Evolutionary conservation across 352 stramenopile species (phyloP).

Genomic region (Phytopythium montanum): DNA sequence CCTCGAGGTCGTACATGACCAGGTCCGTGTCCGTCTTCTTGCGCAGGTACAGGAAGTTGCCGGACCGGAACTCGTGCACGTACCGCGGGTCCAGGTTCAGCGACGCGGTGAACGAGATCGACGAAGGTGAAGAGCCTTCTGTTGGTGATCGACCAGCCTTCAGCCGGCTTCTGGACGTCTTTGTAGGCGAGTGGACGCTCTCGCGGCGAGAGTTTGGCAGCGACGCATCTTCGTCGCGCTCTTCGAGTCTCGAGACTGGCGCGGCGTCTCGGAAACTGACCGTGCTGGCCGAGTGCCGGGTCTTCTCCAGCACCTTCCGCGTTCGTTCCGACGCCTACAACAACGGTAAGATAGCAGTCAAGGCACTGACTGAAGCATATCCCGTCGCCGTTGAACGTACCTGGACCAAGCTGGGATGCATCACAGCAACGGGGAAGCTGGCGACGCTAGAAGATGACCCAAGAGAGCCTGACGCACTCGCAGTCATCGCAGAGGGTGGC

Average conservation of each 20-base stretch:
- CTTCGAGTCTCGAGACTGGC: neutral
- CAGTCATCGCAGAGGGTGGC: neutral
- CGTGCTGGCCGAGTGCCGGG: conserved; percentile 11
- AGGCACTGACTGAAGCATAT: neutral
- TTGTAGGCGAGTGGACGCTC: conserved; percentile 18
- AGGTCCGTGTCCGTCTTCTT: conserved; percentile 61
- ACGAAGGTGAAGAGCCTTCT: conserved; percentile 5
- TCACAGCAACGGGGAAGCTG: conserved; percentile 20
- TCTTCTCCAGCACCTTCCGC: conserved; percentile 40
- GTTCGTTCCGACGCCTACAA: conserved; percentile 50
- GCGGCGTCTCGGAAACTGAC: conserved; percentile 11
- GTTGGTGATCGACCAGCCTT: neutral
- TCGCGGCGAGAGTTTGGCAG: neutral
- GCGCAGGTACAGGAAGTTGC: conserved; percentile 82
- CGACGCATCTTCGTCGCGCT: conserved; percentile 16
- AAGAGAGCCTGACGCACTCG: neutral
- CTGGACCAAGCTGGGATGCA: conserved; percentile 55
- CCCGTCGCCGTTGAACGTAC: conserved; percentile 8
- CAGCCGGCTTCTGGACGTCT: conserved; percentile 18
- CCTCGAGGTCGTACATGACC: conserved; percentile 81
- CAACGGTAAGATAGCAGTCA: neutral
- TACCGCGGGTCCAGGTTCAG: conserved; percentile 73
- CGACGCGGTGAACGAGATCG: conserved; percentile 68
- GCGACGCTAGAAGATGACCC: conserved; percentile 32
- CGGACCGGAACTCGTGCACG: conserved; percentile 66